phyloP scores from a whole-genome alignment of 495 filamentous ascomycete genomes.

The Lindgomyces ingoldianus region DNA sequence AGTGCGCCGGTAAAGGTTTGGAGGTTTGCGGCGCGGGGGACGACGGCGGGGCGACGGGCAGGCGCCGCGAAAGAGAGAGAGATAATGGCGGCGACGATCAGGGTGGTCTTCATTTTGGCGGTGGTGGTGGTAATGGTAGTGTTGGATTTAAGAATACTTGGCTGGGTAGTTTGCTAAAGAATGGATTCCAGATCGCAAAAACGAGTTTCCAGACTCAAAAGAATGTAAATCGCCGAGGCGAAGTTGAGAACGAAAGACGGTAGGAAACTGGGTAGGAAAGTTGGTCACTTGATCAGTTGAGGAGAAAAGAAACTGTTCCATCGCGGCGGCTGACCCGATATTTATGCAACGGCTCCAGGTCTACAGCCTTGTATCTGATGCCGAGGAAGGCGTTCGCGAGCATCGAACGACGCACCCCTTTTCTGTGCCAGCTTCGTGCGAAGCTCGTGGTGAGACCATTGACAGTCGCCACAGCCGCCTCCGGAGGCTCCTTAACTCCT shows the following conservation, averaged over 20 bases:
- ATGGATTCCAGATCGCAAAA: slow-evolving; percentile 5
- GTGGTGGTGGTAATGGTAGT: neutral
- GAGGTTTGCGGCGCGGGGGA: slow-evolving; percentile 18
- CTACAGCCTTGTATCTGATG: too few relatives aligned
- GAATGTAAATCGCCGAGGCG: slow-evolving; percentile 25
- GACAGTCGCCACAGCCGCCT: slow-evolving; percentile 14
- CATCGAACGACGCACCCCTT: neutral
- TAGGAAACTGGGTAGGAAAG: too few relatives aligned
- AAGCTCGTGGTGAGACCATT: slow-evolving; percentile 20
- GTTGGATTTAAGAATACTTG: neutral
- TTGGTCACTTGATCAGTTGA: too few relatives aligned
- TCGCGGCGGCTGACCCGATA: neutral
- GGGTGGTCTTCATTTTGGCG: slow-evolving; percentile 32
- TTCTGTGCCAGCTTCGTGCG: neutral
- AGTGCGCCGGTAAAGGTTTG: slow-evolving; percentile 37
- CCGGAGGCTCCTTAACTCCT: slow-evolving; percentile 11
- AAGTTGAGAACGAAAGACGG: slow-evolving; percentile 5
- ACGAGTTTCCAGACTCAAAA: slow-evolving; percentile 39
- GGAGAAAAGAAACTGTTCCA: slow-evolving; percentile 3
- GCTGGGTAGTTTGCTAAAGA: neutral
- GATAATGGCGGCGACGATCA: slow-evolving; percentile 20
- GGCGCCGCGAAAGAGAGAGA: slow-evolving; percentile 16
- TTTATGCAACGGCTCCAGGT: neutral
- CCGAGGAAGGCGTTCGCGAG: neutral
- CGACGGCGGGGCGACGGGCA: neutral